Base-by-base conservation (phyloP, 2,329 filamentous ascomycete species). In the Emergomyces pasteurianus region DNA sequence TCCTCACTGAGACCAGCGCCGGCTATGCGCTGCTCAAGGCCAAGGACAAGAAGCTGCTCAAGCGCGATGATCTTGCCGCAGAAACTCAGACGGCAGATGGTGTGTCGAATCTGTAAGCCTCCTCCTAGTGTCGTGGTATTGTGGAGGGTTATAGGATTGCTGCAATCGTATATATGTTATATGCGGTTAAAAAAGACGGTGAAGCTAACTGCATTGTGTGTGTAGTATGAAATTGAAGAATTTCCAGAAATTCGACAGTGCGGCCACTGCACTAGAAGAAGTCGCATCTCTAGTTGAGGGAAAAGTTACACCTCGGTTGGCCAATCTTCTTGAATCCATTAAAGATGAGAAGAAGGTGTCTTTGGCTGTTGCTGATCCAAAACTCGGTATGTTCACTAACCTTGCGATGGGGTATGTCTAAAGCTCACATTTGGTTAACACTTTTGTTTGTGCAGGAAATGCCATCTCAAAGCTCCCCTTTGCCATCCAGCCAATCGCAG, bases 1-100 rank as follows among this genome's bases (percentile, higher is more conserved):
- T 96, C 79, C 86, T 96, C 70, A 88, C 88, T 72, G 92, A 96
- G 80, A 96, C 92, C 75, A 90, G 89, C 78, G 92, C 92, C 69
- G 95, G 94, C 75, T 97, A 97, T 81, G 94, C 92, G 77, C 85
- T 99, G 75, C 91, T 99, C 81, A 97, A 99, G 83, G 89, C 92
- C 70, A 90, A 92, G 76, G 92, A 97, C 83, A 97, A 96, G 85
- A 97, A 97, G 82, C 84, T 97, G 63, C 82, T 99, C 67, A 94
- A 95, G 77, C 86, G 88, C 71, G 88, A 92, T 77, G 86, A 92
- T 72, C 78, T 95, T 65, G 82, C 84, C 59, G 81, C 85, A 65
- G 86, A 94, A 74, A 82, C 91, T 64, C 83, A 86, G 66, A 88
- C 87, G 63, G 86, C 90, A 42, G 91, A 96, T 76, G 89, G 89